These are phyloP conservation scores for Kuraishia ogatae DNA, from an alignment of 805 yeast genomes.

Conservation along the genomic window DNA sequence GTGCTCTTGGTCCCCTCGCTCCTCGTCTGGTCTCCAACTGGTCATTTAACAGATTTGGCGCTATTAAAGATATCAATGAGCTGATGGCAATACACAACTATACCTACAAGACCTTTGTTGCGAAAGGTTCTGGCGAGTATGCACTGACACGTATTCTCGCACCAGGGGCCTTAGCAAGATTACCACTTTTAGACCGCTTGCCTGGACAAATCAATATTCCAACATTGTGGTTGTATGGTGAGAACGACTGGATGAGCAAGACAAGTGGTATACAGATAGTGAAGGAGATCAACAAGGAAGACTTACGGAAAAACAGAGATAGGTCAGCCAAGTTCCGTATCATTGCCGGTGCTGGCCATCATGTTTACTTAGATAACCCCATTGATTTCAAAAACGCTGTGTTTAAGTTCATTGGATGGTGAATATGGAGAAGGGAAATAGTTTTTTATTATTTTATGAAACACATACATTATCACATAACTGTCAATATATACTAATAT, in stretches of 20 bases:
- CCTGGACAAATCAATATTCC: slow-evolving; percentile 31
- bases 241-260: slow-evolving; percentile 63
- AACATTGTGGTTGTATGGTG: slow-evolving; percentile 58
- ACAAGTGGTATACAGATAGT: slow-evolving; percentile 44
- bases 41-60: slow-evolving; percentile 41
- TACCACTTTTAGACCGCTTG: slow-evolving; percentile 48
- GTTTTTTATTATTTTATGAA: background rate
- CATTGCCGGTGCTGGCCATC: slow-evolving; percentile 42
- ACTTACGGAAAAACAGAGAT: slow-evolving; percentile 3
- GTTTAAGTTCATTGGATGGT: slow-evolving; percentile 15
- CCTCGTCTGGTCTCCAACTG: slow-evolving; percentile 43
- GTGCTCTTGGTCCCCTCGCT: slow-evolving; percentile 44
- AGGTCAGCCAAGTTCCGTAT: slow-evolving; percentile 24
- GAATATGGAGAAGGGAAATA: background rate
- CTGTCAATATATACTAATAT: background rate
- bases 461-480: background rate
- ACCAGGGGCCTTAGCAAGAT: slow-evolving; percentile 47
- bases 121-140: slow-evolving; percentile 55
- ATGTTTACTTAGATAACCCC: slow-evolving; percentile 44
- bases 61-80: slow-evolving; percentile 17
- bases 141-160: slow-evolving; percentile 53
- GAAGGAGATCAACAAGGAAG: slow-evolving; percentile 19
- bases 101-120: slow-evolving; percentile 41
- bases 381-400: slow-evolving; percentile 19
- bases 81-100: slow-evolving; percentile 41